phyloP scores from a whole-genome alignment of 371 early-diverging fungal genomes.

The Cokeromyces recurvatus region DNA sequence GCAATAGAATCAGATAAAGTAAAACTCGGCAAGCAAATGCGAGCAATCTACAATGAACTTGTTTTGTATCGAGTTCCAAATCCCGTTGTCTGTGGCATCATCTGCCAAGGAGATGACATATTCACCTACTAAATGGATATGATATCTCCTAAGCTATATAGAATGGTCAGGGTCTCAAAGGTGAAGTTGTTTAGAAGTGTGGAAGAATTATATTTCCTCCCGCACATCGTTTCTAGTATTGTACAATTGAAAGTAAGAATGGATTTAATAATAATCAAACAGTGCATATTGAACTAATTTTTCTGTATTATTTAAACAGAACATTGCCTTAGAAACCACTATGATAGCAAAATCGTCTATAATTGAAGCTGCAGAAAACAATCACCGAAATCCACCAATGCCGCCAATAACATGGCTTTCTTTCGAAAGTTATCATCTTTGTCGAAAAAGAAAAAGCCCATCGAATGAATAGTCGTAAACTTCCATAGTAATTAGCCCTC shows the following conservation, averaged over 20 bases:
- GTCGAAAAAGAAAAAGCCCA: slow-evolving; percentile 11
- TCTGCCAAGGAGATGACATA: slow-evolving; percentile 5
- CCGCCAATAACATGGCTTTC: slow-evolving; percentile 13
- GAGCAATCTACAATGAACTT: slow-evolving; percentile 5
- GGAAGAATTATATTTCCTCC: slow-evolving; percentile 8
- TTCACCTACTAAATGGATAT: slow-evolving; percentile 8
- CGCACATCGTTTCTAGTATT: slow-evolving; percentile 8
- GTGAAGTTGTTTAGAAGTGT: slow-evolving; percentile 4
- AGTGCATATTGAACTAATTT: slow-evolving; percentile 9
- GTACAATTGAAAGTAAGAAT: slow-evolving; percentile 13
- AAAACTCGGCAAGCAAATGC: slow-evolving; percentile 14
- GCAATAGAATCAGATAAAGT: slow-evolving; percentile 10
- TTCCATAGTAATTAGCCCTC: slow-evolving; percentile 5
- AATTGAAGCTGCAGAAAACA: slow-evolving; percentile 7
- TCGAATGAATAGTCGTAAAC: slow-evolving; percentile 3
- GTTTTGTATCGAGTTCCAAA: slow-evolving; percentile 7
- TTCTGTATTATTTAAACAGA: slow-evolving; percentile 15
- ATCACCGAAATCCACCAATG: slow-evolving; percentile 8
- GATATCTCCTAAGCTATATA: slow-evolving; percentile 9
- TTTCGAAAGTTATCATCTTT: slow-evolving; percentile 6
- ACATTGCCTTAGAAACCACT: slow-evolving; percentile 6
- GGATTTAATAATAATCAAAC: slow-evolving; percentile 9
- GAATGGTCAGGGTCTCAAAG: slow-evolving; percentile 4
- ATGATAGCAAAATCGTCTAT: slow-evolving; percentile 5
- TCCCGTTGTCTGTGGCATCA: slow-evolving; percentile 12